Evolutionary conservation across 306 rosid genomes (phyloP).

Genomic region (Citrullus amarus): DNA sequence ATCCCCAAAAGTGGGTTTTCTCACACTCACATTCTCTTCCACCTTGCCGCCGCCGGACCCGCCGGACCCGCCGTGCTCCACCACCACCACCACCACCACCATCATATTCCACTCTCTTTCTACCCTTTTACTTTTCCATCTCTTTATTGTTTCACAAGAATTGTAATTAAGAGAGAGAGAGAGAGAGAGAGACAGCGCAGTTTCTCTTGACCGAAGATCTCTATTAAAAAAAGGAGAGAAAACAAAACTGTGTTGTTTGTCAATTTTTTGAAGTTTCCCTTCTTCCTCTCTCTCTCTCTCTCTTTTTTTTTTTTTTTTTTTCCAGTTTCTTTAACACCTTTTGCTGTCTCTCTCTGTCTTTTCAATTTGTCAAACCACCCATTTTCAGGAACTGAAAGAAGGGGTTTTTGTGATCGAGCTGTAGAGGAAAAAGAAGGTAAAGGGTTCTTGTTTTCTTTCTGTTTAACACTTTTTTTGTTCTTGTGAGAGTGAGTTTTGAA

Average conservation of each 20-base stretch:
- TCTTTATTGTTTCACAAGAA: neutral
- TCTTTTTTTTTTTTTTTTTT: neutral
- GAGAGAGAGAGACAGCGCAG: slow-evolving; percentile 1
- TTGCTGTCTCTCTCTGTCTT: neutral
- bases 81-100: too few species aligned
- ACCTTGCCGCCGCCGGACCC: neutral
- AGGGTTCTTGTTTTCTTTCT: neutral
- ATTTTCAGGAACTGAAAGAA: neutral
- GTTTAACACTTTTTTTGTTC: neutral
- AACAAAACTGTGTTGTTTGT: neutral
- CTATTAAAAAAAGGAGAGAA: neutral
- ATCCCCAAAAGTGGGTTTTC: neutral
- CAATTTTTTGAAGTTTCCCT: neutral
- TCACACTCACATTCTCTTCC: neutral
- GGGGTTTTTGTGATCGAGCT: neutral
- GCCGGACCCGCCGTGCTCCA: neutral
- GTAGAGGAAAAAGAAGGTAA: neutral
- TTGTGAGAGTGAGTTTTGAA: neutral
- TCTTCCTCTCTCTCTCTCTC: neutral
- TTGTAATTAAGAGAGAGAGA: neutral
- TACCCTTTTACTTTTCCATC: neutral
- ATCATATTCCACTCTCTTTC: neutral
- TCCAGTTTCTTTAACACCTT: neutral
- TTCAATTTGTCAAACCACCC: neutral
- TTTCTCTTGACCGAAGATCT: slow-evolving; percentile 2